Base-by-base conservation (phyloP, 768 basidiomycete genomes). In the Cystobasidiopsis lactophilus region DNA sequence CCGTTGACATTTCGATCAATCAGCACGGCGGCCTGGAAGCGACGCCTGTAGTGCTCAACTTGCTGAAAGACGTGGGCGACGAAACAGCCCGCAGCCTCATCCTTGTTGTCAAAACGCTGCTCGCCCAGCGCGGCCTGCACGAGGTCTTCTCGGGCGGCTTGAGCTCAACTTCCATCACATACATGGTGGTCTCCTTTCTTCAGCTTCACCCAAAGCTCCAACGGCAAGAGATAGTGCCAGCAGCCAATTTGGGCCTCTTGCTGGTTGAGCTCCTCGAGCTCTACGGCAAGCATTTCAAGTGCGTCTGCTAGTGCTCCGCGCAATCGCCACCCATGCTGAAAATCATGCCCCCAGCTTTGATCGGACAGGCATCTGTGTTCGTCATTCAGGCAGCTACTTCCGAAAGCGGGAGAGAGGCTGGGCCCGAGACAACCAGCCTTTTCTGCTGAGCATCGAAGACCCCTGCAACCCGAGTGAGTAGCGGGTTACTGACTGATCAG, bases 121-220 rank as follows among this genome's bases (percentile, higher is more conserved):
- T 96, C 51, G 75, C 73, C 58, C 85, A 93, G 64, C 72, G 89
- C 38, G 76, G 76, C 27, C 83, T 95, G 85, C 96, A 98, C 65
- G 93, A 96, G 66, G 91, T 96, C n/a, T 95, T 80, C 65, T 82
- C 80, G 0, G 91, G 93, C 7, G 93, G 93, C 2, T 66, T 98
- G 33, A 89, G 91, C 21, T 85, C 83, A 63, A 96, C 95, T 65
- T 79, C 81, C 59, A 85, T 93, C 54, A 85, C 95, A 52, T 93
- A 85, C 65, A 67, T 98, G 52, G 86, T 81, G 11, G 76, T 95
- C 58, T 85, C 78, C 66, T 98, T 98, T 65, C 70, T 98, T 45
- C 93, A 96, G 78, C 84, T 93, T 74, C 93, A 98, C 61, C 93
- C 93, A 1, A 91, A 89, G 66, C 77, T 96, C 55, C 78, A 89